phyloP scores from a whole-genome alignment of 768 basidiomycete genomes.

The Auricularia auricula-judae region DNA sequence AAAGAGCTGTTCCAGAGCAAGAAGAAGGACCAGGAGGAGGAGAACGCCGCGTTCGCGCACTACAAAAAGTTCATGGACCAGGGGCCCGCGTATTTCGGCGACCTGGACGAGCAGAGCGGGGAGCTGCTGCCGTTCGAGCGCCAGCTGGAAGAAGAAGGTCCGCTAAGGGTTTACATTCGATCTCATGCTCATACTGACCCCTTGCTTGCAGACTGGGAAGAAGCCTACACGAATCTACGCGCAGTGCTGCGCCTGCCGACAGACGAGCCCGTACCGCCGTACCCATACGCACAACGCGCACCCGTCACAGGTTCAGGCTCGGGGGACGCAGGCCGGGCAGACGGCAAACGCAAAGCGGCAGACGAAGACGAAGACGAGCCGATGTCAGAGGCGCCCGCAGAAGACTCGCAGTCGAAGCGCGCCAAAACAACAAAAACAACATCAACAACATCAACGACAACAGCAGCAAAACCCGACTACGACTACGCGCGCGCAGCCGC shows the following conservation, averaged over 20 bases:
- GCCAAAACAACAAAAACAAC: conserved; percentile 2
- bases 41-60: conserved; percentile 59
- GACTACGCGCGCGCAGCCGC: conserved; percentile 34
- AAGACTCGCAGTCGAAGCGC: conserved; percentile 17
- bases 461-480: background rate
- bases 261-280: conserved; percentile 37
- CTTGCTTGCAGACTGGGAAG: conserved; percentile 46
- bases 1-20: conserved; percentile 86
- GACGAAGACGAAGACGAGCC: conserved; percentile 6
- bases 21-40: conserved; percentile 82
- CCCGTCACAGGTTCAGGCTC: conserved; percentile 11
- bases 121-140: conserved; percentile 61
- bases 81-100: conserved; percentile 83
- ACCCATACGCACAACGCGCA: conserved; percentile 19
- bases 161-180: conserved; percentile 11
- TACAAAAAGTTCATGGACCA: conserved; percentile 87
- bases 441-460: background rate
- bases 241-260: conserved; percentile 39
- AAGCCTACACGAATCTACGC: conserved; percentile 44
- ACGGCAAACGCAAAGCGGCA: conserved; percentile 12
- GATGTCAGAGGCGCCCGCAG: conserved; percentile 21
- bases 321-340: conserved; percentile 8
- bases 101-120: conserved; percentile 68
- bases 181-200: too few species aligned
- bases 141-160: conserved; percentile 64